Base-by-base conservation (phyloP, 169 alveolate genomes). In the Cryptosporidium meleagridis region DNA sequence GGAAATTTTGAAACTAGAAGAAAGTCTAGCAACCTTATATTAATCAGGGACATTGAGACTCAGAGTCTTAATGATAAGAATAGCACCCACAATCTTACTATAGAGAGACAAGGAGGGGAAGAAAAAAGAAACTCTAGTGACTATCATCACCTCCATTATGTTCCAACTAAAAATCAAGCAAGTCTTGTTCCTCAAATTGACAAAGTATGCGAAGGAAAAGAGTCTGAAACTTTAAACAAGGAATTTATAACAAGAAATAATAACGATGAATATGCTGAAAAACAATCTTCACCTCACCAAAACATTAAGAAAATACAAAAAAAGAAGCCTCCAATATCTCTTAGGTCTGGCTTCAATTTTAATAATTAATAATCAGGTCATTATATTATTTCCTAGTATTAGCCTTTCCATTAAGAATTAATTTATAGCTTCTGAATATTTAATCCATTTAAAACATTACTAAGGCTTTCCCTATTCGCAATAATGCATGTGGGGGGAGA, bases 291-390 rank as follows among this genome's bases (percentile, higher is more conserved):
- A 21, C 67, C 29, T n/a, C 67, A 55, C n/a, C 14, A 26, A 33
- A 62, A 33, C 23, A 44, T 2, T 31, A 9, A 44, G 8, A 16
- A 73, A 14, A 21, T 7, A 16, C 29, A 72, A 51, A 48, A 59
- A 14, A 80, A 65, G 65, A 80, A 80, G 35, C 75, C 89, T 10
- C 23, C 73, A 26, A 33, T 80, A 14, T 62, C 89, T 29, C 52
- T 80, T 16, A 80, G 89, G 55, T 59, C 89, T 9, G 89, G 89
- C 37, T 48, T 80, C 44, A 80, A 80, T 41, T 41, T 80, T 31
- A 65, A 65, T 33, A 80, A 70, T 26, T 48, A n/a, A 21, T 21
- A 44, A n/a, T 41, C 18, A 67, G 45, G 14, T 2, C 33, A n/a
- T 21, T 67, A 14, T 67, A 67, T 10, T 8, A 2, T 67, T 7